Evolutionary conservation across 306 rosid species (phyloP).

Genomic region (Vigna reflexopilosa): DNA sequence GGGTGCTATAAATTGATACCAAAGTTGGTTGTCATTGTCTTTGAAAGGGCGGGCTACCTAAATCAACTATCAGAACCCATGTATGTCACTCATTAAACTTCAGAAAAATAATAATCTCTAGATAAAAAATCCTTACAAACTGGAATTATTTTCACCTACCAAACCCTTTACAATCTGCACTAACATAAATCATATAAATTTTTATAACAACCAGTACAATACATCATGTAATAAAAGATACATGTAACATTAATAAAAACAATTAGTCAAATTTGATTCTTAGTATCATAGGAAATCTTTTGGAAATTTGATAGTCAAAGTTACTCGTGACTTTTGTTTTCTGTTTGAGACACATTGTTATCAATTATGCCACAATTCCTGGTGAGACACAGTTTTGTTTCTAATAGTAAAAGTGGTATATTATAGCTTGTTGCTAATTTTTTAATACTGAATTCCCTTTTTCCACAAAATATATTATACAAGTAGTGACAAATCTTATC

Average conservation of each 20-base stretch:
- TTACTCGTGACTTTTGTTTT: constrained; percentile 31
- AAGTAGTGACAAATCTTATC: too few species aligned
- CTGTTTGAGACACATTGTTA: constrained; percentile 11
- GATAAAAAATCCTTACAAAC: constrained; percentile 11
- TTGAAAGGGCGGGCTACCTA: too few species aligned
- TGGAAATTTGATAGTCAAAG: constrained; percentile 2
- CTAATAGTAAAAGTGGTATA: background rate
- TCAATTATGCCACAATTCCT: constrained; percentile 28
- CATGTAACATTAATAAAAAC: background rate
- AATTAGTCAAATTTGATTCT: background rate
- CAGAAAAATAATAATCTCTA: background rate
- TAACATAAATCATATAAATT: constrained; percentile 3
- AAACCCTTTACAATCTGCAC: constrained; percentile 9
- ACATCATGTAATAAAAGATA: background rate
- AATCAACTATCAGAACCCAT: background rate
- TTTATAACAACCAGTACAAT: background rate
- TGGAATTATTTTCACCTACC: background rate
- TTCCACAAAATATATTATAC: too few species aligned
- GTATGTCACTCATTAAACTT: background rate
- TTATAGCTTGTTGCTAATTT: background rate
- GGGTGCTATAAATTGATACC: too few species aligned
- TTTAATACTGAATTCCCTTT: too few species aligned
- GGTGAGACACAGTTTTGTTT: constrained; percentile 28
- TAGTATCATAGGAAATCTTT: constrained; percentile 36
- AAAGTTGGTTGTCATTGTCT: too few species aligned